phyloP scores from a whole-genome alignment of 2,329 filamentous ascomycete genomes.

The Raffaelea deltoideospora region DNA sequence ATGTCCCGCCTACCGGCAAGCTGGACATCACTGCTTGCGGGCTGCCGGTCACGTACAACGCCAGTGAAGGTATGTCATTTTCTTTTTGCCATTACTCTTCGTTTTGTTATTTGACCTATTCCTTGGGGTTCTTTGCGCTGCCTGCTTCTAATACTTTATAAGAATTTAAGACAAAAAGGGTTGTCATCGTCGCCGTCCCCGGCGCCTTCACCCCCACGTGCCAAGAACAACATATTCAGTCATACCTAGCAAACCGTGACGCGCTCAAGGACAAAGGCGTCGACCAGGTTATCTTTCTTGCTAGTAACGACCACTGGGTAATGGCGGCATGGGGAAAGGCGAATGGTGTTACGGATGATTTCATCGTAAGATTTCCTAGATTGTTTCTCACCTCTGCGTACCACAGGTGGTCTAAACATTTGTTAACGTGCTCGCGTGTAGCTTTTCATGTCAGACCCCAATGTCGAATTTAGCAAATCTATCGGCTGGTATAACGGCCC shows the following conservation, averaged over 20 bases:
- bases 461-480: slow-evolving; percentile 57
- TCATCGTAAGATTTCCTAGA: slow-evolving; percentile 26
- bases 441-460: slow-evolving; percentile 62
- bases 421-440: slow-evolving; percentile 10
- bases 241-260: slow-evolving; percentile 58
- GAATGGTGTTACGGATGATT: slow-evolving; percentile 59
- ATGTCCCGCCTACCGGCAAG: slow-evolving; percentile 63
- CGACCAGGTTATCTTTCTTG: slow-evolving; percentile 67
- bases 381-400: not conserved
- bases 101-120: too few relatives aligned
- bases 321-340: slow-evolving; percentile 88
- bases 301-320: slow-evolving; percentile 73
- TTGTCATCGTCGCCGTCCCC: slow-evolving; percentile 39
- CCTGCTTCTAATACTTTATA: too few relatives aligned
- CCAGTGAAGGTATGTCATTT: slow-evolving; percentile 47
- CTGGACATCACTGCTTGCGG: slow-evolving; percentile 61
- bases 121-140: too few relatives aligned
- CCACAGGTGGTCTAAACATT: not conserved
- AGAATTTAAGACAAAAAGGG: slow-evolving; percentile 43
- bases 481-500: slow-evolving; percentile 65
- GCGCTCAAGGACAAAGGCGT: slow-evolving; percentile 67
- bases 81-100: not conserved
- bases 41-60: slow-evolving; percentile 61
- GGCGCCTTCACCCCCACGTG: slow-evolving; percentile 81
- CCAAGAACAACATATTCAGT: slow-evolving; percentile 65